Conservation (phyloP, 805 yeast species). For the Metschnikowia orientalis region DNA sequence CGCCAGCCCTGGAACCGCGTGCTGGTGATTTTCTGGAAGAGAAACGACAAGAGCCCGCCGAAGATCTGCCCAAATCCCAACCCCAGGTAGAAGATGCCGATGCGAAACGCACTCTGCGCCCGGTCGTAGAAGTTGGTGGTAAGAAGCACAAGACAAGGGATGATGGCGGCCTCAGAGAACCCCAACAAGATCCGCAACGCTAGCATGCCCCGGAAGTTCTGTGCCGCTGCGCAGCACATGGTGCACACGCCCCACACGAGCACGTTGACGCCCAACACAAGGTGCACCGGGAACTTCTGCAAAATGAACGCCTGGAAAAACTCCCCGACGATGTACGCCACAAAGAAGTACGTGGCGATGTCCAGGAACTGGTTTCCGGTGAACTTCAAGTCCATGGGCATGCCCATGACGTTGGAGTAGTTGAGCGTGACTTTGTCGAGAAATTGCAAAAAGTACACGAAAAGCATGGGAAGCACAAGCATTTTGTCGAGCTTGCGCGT, state of each 20-base stretch:
- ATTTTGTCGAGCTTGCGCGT: conserved; percentile 15
- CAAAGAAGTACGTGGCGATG: conserved; percentile 16
- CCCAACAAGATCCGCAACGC: conserved; percentile 15
- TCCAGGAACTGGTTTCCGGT: conserved; percentile 16
- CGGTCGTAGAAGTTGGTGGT: conserved; percentile 15
- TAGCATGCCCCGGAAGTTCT: conserved; percentile 13
- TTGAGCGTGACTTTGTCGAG: conserved; percentile 17
- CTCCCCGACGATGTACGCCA: conserved; percentile 17
- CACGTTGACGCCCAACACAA: conserved; percentile 14
- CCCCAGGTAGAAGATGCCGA: conserved; percentile 16
- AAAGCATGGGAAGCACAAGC: conserved; percentile 15
- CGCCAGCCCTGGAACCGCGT: conserved; percentile 18
- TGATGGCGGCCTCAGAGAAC: conserved; percentile 16
- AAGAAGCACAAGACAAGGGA: conserved; percentile 14
- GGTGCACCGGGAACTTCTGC: conserved; percentile 16
- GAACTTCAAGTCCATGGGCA: conserved; percentile 13
- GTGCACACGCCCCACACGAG: conserved; percentile 15
- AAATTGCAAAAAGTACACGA: conserved; percentile 16
- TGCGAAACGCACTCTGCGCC: conserved; percentile 15
- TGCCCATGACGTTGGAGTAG: conserved; percentile 18
- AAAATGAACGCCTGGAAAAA: conserved; percentile 15
- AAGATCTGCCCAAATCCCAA: conserved; percentile 21
- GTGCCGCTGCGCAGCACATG: conserved; percentile 15
- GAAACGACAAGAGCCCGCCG: conserved; percentile 20
- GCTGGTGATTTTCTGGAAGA: conserved; percentile 16